These are phyloP conservation scores for Sphaceloma murrayae DNA, from an alignment of 2,329 filamentous ascomycete species.

Conservation along the genomic window DNA sequence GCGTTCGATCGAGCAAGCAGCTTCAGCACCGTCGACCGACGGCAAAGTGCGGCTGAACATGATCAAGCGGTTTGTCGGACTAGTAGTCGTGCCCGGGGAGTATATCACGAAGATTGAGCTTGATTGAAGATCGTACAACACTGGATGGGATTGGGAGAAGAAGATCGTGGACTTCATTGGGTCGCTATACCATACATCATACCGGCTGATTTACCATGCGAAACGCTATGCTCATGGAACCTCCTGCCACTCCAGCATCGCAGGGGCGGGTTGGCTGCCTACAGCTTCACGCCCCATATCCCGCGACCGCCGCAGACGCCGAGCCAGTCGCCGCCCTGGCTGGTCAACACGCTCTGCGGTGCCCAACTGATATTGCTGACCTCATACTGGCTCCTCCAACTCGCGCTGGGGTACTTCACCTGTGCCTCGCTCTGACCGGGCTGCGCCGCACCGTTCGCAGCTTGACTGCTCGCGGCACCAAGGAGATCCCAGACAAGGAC, in stretches of 20 bases:
- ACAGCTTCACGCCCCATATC: slow-evolving; percentile 63
- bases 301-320: slow-evolving; percentile 72
- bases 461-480: slow-evolving; percentile 38
- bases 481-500: slow-evolving; percentile 92
- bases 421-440: slow-evolving; percentile 29
- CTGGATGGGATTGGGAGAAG: slow-evolving; percentile 18
- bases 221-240: slow-evolving; percentile 13
- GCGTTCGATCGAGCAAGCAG: slow-evolving; percentile 33
- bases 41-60: slow-evolving; percentile 55
- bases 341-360: slow-evolving; percentile 56
- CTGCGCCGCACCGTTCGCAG: slow-evolving; percentile 15
- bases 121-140: slow-evolving; percentile 44
- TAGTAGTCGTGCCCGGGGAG: slow-evolving; percentile 80
- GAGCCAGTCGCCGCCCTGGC: slow-evolving; percentile 70
- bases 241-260: no score
- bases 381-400: slow-evolving; percentile 81
- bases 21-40: slow-evolving; percentile 18
- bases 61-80: slow-evolving; percentile 75
- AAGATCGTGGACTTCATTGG: slow-evolving; percentile 8
- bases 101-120: slow-evolving; percentile 82
- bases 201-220: no score
- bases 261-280: not conserved
- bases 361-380: slow-evolving; percentile 80
- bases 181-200: not conserved
- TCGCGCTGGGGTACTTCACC: slow-evolving; percentile 59